Base-by-base conservation (phyloP, 441 rosid genomes). In the Melianthus villosus region DNA sequence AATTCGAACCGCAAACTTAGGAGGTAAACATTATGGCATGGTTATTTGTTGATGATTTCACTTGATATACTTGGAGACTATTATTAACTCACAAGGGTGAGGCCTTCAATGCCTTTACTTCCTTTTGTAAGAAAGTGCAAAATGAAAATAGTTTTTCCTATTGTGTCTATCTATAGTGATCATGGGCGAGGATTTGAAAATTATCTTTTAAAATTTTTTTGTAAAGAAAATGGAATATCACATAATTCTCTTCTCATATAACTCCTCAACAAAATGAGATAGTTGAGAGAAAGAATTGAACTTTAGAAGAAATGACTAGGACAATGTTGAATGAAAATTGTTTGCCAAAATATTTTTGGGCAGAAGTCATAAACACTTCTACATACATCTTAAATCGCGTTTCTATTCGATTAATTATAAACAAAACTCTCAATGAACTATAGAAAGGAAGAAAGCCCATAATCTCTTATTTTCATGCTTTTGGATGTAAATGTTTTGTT, bases 401-500 rank as follows among this genome's bases (percentile, higher is more conserved):
- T 7, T 1, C 6, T 4, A 11, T 31, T 11, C 7, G 15, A 9
- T 20, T 9, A 2, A 11, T 22, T 8, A 1, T 22, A 3, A 12
- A 31, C 0, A 44, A 33, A 9, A 44, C 22, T 0, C 22, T 11
- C 0, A 32, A 44, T 14, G 48, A 31, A 1, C 13, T 44, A 1
- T 44, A 4, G 6, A 44, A 34, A 3, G 11, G 15, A 4, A 34
- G 7, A 16, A 40, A 14, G 8, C 39, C 22, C 4, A 26, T 38
- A 0, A 38, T 10, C 0, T 10, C 12, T 9, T 28, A 37, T 13
- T 38, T 30, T 11, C 8, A 6, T 15, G 17, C 35, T 2, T 30
- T 30, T 22, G 25, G 18, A 0, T 48, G 11, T 0, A 48, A 39
- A 16, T 48, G 31, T 6, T 38, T 48, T 6, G 11, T 48, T 3